Conservation (phyloP, 495 filamentous ascomycete genomes). For the Penicillium tannophilum region DNA sequence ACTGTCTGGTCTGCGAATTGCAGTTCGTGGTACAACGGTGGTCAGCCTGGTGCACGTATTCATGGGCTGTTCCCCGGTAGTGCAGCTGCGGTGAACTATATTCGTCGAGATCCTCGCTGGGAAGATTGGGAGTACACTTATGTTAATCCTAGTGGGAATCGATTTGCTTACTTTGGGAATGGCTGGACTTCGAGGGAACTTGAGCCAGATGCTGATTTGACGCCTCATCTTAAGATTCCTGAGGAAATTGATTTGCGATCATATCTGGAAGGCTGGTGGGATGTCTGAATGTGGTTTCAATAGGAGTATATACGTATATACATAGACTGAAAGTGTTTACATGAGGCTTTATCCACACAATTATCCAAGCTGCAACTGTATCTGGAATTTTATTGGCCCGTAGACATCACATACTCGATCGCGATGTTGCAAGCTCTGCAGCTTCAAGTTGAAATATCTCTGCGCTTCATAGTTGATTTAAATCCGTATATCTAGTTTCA, state of each 20-base stretch:
- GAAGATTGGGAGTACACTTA: conserved; percentile 74
- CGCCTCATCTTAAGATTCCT: conserved; percentile 50
- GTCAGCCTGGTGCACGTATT: conserved; percentile 55
- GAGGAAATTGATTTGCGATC: conserved; percentile 48
- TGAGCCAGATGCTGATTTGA: conserved; percentile 41
- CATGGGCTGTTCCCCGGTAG: conserved; percentile 70
- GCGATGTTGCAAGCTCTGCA: no score
- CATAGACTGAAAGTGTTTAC: no score
- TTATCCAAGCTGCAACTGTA: no score
- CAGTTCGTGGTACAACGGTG: conserved; percentile 71
- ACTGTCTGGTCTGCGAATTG: conserved; percentile 64
- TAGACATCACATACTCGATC: no score
- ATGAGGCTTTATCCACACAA: no score
- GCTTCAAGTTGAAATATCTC: no score
- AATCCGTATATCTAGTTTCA: background rate
- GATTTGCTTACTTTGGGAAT: conserved; percentile 62
- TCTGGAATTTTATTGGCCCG: no score
- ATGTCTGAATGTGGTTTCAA: conserved; percentile 32
- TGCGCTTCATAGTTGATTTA: no score
- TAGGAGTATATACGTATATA: no score
- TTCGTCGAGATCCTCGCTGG: conserved; percentile 64
- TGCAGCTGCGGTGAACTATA: conserved; percentile 57
- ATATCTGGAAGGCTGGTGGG: conserved; percentile 57
- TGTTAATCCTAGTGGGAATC: conserved; percentile 47
- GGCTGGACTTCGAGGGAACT: conserved; percentile 52